Base-by-base conservation (phyloP, 306 rosid genomes). In the Erythrophleum fordii region DNA sequence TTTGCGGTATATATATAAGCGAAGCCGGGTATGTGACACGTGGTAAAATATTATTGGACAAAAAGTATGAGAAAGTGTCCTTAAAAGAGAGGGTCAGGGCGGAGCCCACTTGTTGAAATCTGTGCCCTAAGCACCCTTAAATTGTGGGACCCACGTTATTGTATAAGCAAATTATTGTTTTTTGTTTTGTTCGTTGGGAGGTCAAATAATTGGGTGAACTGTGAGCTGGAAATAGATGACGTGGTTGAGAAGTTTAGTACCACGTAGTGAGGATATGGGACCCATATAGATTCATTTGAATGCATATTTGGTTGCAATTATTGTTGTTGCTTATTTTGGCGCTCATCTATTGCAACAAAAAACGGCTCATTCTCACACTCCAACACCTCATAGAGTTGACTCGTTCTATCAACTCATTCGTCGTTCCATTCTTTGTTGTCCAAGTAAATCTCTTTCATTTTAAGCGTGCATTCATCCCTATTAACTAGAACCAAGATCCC, bases 211-310 rank as follows among this genome's bases (percentile, higher is more conserved):
- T 84, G 69, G 75, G 70, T 76, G 79, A 77, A 22, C n/a, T n/a
- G 59, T 79, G 88, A 82, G 88, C 85, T 87, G 86, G 35, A n/a
- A 18, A 9, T 26, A 20, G 45, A 12, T 5, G 28, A 16, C 78
- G 83, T 81, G 83, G 83, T n/a, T 41, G n/a, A 39, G 73, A 26
- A 78, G 39, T 18, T 77, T 67, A 61, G 51, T 28, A 29, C 58
- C 86, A 82, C 85, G 62, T 79, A 18, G 44, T 65, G 11, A 9
- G 26, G 4, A 8, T 1, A 11, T n/a, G 77, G 65, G 80, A 67
- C 72, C 64, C 75, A 51, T 39, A 6, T 22, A 2, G 23, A 22
- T 59, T 56, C 20, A 0, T n/a, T n/a, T 5, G 16, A 31, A 64
- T 10, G 20, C 29, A 46, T 26, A 18, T 25, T 44, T 77, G 83